Conservation (phyloP, 129 eudicot species). For the Flaveria sonorensis region DNA sequence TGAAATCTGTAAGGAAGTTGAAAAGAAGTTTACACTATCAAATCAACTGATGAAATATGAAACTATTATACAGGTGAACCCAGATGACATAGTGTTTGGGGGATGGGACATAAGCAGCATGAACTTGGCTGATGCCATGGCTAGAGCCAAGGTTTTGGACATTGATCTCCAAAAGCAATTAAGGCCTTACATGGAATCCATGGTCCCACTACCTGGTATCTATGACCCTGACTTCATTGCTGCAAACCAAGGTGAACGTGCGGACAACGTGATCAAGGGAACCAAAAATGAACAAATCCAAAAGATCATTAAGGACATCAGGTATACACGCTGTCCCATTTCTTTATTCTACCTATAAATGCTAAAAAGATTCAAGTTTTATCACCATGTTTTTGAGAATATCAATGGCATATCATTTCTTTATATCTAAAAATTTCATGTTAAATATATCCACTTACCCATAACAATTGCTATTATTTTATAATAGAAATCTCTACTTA, state of each 20-base stretch:
- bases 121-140: constrained; percentile 97
- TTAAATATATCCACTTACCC: neutral
- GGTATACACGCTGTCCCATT: constrained; percentile 39
- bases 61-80: constrained; percentile 64
- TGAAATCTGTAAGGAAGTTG: no score
- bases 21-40: neutral
- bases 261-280: constrained; percentile 86
- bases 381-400: neutral
- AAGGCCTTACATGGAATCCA: constrained; percentile 98
- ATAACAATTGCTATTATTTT: no score
- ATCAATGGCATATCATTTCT: neutral
- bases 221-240: constrained; percentile 97
- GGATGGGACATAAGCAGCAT: constrained; percentile 97
- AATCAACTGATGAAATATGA: neutral
- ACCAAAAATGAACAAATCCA: constrained; percentile 84
- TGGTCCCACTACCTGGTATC: constrained; percentile 98
- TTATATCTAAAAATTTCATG: neutral
- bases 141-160: constrained; percentile 87
- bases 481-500: no score
- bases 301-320: constrained; percentile 79
- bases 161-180: constrained; percentile 96
- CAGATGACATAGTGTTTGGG: constrained; percentile 92
- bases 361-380: neutral
- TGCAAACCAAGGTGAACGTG: constrained; percentile 93
- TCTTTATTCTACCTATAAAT: no score